Percentiles rank a stretch among this genome's conserved stretches.
Evolutionary conservation across 2,329 filamentous ascomycete genomes (phyloP).

Genomic region (Cordyceps farinosa): DNA sequence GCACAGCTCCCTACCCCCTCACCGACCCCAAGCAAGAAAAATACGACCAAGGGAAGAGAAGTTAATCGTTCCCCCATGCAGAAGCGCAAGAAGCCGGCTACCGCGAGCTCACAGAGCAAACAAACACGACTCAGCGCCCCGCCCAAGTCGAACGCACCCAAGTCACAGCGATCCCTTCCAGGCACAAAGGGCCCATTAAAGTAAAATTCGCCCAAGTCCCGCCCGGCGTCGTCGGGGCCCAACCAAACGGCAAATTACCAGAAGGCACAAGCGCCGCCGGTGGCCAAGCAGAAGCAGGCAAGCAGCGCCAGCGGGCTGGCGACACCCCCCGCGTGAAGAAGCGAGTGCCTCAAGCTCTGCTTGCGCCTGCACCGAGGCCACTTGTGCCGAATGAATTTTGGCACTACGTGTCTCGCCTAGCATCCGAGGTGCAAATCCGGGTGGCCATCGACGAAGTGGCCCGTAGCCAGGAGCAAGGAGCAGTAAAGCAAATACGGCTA

Average conservation of each 20-base stretch:
- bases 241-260: neutral
- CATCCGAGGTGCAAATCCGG: slow-evolving; percentile 59
- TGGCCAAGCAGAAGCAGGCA: neutral
- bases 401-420: slow-evolving; percentile 43
- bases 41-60: slow-evolving; percentile 24
- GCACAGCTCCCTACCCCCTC: slow-evolving; percentile 24
- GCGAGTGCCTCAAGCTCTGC: neutral
- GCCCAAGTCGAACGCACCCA: slow-evolving; percentile 18
- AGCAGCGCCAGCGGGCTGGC: neutral
- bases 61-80: slow-evolving; percentile 33
- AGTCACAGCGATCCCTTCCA: slow-evolving; percentile 31
- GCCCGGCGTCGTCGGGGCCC: neutral
- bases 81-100: slow-evolving; percentile 26
- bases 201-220: neutral
- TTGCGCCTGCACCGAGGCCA: neutral
- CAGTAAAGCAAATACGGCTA: slow-evolving; percentile 23
- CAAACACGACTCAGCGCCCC: slow-evolving; percentile 20
- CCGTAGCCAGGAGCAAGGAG: slow-evolving; percentile 34
- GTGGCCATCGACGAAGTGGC: slow-evolving; percentile 59
- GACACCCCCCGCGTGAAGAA: neutral
- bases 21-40: slow-evolving; percentile 26
- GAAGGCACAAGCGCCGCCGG: neutral
- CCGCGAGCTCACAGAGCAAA: slow-evolving; percentile 20
- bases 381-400: slow-evolving; percentile 8
- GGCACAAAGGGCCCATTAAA: neutral